phyloP scores from a whole-genome alignment of 352 stramenopile genomes.

The Pythium chondricola region DNA sequence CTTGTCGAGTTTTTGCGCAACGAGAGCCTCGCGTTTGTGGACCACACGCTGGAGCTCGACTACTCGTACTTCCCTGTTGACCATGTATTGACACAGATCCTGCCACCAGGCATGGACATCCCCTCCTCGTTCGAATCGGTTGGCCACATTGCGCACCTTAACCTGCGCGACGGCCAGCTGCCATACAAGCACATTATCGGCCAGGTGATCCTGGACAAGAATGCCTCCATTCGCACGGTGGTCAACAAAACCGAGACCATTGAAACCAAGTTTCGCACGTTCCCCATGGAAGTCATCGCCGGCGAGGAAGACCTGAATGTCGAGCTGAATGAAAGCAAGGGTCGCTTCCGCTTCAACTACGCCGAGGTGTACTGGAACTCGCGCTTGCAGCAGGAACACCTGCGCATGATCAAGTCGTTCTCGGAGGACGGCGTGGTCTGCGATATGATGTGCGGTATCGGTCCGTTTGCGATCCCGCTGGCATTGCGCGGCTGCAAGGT shows the following conservation, averaged over 20 bases:
- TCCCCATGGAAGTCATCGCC: conserved; percentile 95
- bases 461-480: conserved; percentile 93
- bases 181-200: conserved; percentile 97
- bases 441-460: conserved; percentile 96
- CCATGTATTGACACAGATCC: conserved; percentile 72
- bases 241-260: conserved; percentile 98
- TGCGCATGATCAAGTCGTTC: conserved; percentile 84
- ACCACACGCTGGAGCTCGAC: conserved; percentile 65
- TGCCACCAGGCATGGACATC: conserved; percentile 81
- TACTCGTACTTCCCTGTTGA: conserved; percentile 78
- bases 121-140: conserved; percentile 94
- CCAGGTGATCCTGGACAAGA: conserved; percentile 98
- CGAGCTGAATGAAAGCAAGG: conserved; percentile 91
- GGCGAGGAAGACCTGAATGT: conserved; percentile 83
- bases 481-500: conserved; percentile 80
- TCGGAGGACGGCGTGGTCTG: conserved; percentile 70
- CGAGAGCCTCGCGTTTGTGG: conserved; percentile 55
- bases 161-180: conserved; percentile 91
- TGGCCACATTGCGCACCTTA: conserved; percentile 97
- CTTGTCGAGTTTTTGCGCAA: conserved; percentile 46
- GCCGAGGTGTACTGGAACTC: conserved; percentile 97
- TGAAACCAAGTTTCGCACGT: conserved; percentile 93
- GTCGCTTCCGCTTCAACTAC: conserved; percentile 93
- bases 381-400: conserved; percentile 92
- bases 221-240: conserved; percentile 91